Conservation (phyloP, 768 basidiomycete genomes). For the Coprinellus micaceus region DNA sequence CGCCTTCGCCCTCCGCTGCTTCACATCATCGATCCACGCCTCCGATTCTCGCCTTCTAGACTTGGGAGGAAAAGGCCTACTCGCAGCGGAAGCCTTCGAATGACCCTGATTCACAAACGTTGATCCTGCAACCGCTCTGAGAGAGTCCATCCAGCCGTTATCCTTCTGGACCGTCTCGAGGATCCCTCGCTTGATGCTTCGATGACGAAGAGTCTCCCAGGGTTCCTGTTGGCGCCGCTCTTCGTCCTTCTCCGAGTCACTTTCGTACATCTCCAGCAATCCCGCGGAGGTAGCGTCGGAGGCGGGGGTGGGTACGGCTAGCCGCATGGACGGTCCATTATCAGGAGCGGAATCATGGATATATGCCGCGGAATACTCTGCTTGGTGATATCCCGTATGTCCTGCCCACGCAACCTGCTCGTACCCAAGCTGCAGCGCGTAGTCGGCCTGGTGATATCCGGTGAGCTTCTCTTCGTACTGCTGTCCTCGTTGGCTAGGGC, state of each 20-base stretch:
- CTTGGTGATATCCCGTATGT: too few species aligned
- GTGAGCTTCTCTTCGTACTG: background rate
- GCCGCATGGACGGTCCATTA: too few species aligned
- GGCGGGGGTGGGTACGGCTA: background rate
- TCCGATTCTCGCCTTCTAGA: background rate
- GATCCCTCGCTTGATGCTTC: slow-evolving; percentile 5
- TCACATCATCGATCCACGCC: slow-evolving; percentile 8
- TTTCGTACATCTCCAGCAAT: background rate
- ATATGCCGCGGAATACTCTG: too few species aligned
- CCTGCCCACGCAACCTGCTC: background rate
- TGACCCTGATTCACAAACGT: slow-evolving; percentile 7
- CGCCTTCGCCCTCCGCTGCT: background rate
- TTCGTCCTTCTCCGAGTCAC: background rate
- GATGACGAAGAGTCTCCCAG: slow-evolving; percentile 2
- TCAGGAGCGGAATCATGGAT: too few species aligned
- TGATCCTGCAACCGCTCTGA: slow-evolving; percentile 10
- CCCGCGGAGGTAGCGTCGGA: background rate
- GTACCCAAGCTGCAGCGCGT: background rate
- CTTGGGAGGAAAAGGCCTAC: slow-evolving; percentile 5
- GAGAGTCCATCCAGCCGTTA: slow-evolving; percentile 17
- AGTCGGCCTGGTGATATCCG: too few species aligned
- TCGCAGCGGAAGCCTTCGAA: slow-evolving; percentile 9
- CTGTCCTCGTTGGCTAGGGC: background rate
- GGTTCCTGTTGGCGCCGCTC: slow-evolving; percentile 1
- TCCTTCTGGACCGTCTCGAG: slow-evolving; percentile 7